phyloP scores from a whole-genome alignment of 208 protist species.

The Trypanosoma congolense region DNA sequence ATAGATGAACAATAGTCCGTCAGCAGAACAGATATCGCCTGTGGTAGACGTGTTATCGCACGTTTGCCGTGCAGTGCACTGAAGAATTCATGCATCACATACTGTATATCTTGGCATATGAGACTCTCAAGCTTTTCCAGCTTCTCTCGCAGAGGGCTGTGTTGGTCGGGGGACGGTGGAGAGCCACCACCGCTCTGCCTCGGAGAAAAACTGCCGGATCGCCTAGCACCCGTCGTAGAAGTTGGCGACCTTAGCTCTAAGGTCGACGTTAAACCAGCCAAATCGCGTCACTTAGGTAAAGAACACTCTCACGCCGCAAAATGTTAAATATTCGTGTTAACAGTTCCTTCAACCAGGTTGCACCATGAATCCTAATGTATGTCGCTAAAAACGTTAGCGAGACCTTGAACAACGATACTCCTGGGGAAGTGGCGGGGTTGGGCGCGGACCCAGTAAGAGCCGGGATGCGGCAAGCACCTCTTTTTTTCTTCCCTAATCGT shows the following conservation, averaged over 20 bases:
- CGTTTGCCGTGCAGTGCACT: conserved; percentile 64
- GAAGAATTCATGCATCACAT: conserved; percentile 78
- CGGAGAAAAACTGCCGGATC: not conserved
- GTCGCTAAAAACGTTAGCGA: conserved; percentile 70
- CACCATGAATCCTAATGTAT: conserved; percentile 83
- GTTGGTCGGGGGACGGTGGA: conserved; percentile 2
- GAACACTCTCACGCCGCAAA: conserved; percentile 67
- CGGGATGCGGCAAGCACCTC: not conserved
- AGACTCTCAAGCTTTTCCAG: conserved; percentile 66
- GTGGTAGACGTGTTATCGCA: conserved; percentile 60
- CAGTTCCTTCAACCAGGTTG: conserved; percentile 72
- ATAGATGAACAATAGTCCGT: conserved; percentile 73
- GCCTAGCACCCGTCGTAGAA: not conserved
- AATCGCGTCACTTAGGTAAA: conserved; percentile 85
- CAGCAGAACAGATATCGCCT: conserved; percentile 69
- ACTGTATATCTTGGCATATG: conserved; percentile 82
- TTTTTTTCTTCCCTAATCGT: conserved; percentile 1
- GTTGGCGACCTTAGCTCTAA: not conserved
- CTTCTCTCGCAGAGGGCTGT: conserved; percentile 21
- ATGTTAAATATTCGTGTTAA: conserved; percentile 71
- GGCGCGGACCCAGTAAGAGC: not conserved
- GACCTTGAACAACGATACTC: conserved; percentile 37
- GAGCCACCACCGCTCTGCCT: not conserved
- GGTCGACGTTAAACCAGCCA: too few relatives aligned
- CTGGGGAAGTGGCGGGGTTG: conserved; percentile 1